phyloP scores from a whole-genome alignment of 352 stramenopile species.

The Globisporangium echinulatum region DNA sequence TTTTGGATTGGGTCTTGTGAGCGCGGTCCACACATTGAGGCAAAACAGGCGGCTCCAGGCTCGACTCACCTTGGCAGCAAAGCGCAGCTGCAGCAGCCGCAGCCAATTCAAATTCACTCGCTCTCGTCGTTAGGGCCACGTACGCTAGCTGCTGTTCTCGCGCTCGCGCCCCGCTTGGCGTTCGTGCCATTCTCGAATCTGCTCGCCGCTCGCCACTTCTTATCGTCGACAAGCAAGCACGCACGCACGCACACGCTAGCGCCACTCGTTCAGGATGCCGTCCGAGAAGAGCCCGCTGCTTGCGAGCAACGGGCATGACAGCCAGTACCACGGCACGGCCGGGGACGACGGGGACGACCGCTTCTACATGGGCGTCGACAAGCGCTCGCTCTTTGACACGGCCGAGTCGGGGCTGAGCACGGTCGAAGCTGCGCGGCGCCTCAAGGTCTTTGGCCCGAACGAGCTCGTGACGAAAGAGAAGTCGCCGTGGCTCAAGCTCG shows the following conservation, averaged over 20 bases:
- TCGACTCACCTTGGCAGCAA: too few species aligned
- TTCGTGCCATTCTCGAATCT: background rate
- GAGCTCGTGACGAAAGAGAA: slow-evolving; percentile 61
- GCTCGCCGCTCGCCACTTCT: background rate
- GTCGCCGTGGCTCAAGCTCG: slow-evolving; percentile 45
- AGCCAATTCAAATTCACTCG: too few species aligned
- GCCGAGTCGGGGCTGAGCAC: slow-evolving; percentile 68
- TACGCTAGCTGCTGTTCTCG: too few species aligned
- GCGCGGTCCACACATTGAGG: too few species aligned
- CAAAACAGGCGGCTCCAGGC: too few species aligned
- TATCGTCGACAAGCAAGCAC: background rate
- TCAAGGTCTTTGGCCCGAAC: slow-evolving; percentile 88
- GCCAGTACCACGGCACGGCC: background rate
- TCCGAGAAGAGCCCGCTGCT: slow-evolving; percentile 61
- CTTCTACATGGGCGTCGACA: slow-evolving; percentile 81
- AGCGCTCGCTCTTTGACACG: slow-evolving; percentile 65
- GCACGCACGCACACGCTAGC: too few species aligned
- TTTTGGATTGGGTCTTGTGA: too few species aligned
- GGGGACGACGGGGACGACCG: slow-evolving; percentile 52
- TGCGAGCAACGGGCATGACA: slow-evolving; percentile 15
- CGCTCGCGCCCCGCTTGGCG: too few species aligned
- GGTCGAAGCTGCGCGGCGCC: slow-evolving; percentile 58
- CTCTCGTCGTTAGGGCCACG: too few species aligned
- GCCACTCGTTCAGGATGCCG: slow-evolving; percentile 4
- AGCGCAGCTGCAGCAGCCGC: too few species aligned